Evolutionary conservation across 108 stramenopile species (phyloP), one percentile per base, ranked within the genome.

Genomic region (Conticribra guillardii): DNA sequence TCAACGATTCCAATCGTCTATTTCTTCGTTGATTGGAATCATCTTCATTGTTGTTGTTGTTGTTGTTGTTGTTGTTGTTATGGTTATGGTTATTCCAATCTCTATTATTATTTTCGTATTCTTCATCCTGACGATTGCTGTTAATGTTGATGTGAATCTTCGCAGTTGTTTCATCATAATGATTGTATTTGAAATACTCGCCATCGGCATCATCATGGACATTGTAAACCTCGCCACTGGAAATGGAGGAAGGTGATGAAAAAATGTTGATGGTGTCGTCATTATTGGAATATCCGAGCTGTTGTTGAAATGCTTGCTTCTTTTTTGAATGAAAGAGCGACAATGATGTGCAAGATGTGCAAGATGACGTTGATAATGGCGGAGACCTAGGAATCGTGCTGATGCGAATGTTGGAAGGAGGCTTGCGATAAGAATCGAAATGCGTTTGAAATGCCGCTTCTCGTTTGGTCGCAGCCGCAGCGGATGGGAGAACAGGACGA

Each of bases 1-100:
- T 37, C 26, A 69, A 69, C 0, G 68, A 69, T 45, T 48, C 54
- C 28, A 69, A 57, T 3, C 68, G 37, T 49, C 68, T 23, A 69
- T 31, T 69, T 23, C 56, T 54, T 69, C 68, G 56, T 41, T 66
- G 22, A 52, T 34, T 52, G 30, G 52, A 48, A 66, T 66, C 64
- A 41, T 41, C 11, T 11, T 11, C 5, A 9, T 41, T 11, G 5
- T 11, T 41, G 11, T 41, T 41, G 5, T 41, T 41, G 37, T 11
- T 5, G 8, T 41, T 11, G 5, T 5, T 9, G 11, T 41, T 41
- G n/a, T n/a, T n/a, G n/a, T 41, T 11, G 5, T 11, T 5, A 41
- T 5, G 5, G 11, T 9, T 41, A 9, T 41, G 5, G 5, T 11
- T 41, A 9, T 41, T 41, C 37, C 37, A 41, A 9, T 41, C 37